Base-by-base conservation (phyloP, 805 yeast species). In the Candida koratica region DNA sequence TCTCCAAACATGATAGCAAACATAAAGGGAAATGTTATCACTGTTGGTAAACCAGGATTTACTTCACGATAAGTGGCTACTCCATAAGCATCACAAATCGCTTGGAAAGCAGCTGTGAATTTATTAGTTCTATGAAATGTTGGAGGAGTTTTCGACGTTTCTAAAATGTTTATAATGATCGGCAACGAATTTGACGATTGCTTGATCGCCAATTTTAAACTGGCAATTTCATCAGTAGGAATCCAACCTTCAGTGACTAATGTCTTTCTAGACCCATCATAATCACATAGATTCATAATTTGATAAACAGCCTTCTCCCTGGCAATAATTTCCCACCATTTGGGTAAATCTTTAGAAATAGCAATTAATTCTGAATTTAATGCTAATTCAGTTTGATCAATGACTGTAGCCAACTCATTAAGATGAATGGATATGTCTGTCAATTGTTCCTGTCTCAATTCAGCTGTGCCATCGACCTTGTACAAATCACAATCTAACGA, bases 1-100 rank as follows among this genome's bases (percentile, higher is more conserved):
- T 93, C 98, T 69, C 98, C 98, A 69, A 93, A 93, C 98, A 93
- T 93, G 51, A 93, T 83, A 18, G 98, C 97, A 66, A 93, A 93
- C 95, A 93, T 84, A 60, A 93, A 93, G 16, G 98, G 98, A 69
- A 93, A 93, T 0, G 98, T 93, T 17, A 93, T 82, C 31, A 87
- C 77, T 1, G 98, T 90, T 4, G 98, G 90, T 45, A 93, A 68
- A 37, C 95, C 98, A 4, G 98, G 96, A 59, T 93, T 93, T 18
- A 93, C 93, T 61, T 93, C 98, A 49, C 87, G 81, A 64, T 93
- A 93, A 3, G 87, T 76, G 7, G 96, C 93, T 39, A 87, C 71
- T 49, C 97, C 98, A 61, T 93, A 93, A 3, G 97, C 93, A 59
- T 93, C 98, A 54, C 87, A 85, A 66, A 93, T 88, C 32, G 78